Base-by-base conservation (phyloP, 345 rosid species). In the Zanthoxylum bungeanum region DNA sequence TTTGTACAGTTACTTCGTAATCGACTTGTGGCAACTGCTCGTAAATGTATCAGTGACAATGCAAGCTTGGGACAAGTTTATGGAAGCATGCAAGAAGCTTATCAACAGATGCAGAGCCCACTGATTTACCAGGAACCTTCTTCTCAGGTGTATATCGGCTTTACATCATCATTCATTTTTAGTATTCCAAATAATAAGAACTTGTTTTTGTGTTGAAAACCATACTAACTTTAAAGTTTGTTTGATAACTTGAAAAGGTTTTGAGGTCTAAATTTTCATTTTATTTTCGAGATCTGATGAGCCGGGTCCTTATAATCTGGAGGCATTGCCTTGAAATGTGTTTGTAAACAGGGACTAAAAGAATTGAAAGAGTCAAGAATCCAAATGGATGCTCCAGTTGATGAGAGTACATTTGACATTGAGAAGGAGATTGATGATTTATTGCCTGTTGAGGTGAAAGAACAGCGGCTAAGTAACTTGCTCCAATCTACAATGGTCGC, bases 361-460 rank as follows among this genome's bases (percentile, higher is more conserved):
- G 92, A 85, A 75, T 61, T 87, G 78, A 87, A 83, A 73, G 90
- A 85, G 76, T 82, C 93, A 60, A 84, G 87, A 2, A 75, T 81
- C 52, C 93, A 90, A 65, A 78, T 78, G 50, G 85, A 84, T 75
- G 85, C 83, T 44, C 84, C 87, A 0, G 84, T 86, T 5, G 92
- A 94, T 59, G 86, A 87, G 78, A 80, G 82, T 9, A 83, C 81
- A 17, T 89, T 92, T 52, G 97, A 94, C 71, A 81, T 94, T 60
- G 92, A 94, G 83, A 85, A 91, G 72, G 97, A 94, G 73, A 80
- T 94, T 0, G 97, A 94, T 76, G 91, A 87, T 68, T 77, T 92
- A 64, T 81, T 92, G 79, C 98, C 97, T 2, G 94, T 93, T 49
- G 96, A 87, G 77, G 98, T 91, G 59, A 93, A 93, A 85, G 98